Evolutionary conservation across 2,329 filamentous ascomycete species (phyloP).

Genomic region (Claviceps lovelessii): DNA sequence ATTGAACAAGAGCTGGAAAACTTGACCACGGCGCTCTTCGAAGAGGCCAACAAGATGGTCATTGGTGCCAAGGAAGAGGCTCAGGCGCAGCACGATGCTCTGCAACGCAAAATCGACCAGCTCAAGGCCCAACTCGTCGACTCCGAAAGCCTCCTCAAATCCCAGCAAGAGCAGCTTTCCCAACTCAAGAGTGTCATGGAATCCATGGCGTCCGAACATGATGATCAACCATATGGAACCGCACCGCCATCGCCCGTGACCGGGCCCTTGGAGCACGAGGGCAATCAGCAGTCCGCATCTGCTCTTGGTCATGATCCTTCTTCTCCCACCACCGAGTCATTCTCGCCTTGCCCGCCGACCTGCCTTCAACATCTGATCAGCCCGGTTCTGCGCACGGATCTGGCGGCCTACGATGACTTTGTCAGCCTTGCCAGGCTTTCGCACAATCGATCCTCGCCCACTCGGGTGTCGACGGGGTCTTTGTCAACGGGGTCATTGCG

Average conservation of each 20-base stretch:
- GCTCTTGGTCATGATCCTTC: conserved; percentile 17
- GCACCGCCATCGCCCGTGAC: conserved; percentile 70
- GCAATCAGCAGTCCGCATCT: conserved; percentile 24
- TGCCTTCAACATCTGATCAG: conserved; percentile 74
- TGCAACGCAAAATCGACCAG: conserved; percentile 77
- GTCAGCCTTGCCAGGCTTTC: conserved; percentile 58
- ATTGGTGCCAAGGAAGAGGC: conserved; percentile 76
- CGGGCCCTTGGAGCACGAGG: conserved; percentile 49
- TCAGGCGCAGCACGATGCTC: conserved; percentile 63
- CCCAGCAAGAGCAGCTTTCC: conserved; percentile 82
- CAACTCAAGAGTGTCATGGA: conserved; percentile 91
- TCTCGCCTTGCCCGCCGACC: conserved; percentile 42
- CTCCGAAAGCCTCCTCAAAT: conserved; percentile 70
- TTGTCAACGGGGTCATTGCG: conserved; percentile 51
- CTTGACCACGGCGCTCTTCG: conserved; percentile 83
- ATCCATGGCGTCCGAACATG: conserved; percentile 59
- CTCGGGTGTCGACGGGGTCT: conserved; percentile 55
- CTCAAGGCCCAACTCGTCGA: conserved; percentile 74
- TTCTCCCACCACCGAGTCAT: conserved; percentile 27
- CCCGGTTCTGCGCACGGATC: conserved; percentile 68
- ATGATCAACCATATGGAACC: conserved; percentile 58
- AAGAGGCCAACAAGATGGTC: conserved; percentile 98
- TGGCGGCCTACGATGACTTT: conserved; percentile 75
- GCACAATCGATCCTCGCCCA: conserved; percentile 41
- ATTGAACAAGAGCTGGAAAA: conserved; percentile 89